Conservation (phyloP, 2,329 filamentous ascomycete genomes). For the Penicillium sp. region DNA sequence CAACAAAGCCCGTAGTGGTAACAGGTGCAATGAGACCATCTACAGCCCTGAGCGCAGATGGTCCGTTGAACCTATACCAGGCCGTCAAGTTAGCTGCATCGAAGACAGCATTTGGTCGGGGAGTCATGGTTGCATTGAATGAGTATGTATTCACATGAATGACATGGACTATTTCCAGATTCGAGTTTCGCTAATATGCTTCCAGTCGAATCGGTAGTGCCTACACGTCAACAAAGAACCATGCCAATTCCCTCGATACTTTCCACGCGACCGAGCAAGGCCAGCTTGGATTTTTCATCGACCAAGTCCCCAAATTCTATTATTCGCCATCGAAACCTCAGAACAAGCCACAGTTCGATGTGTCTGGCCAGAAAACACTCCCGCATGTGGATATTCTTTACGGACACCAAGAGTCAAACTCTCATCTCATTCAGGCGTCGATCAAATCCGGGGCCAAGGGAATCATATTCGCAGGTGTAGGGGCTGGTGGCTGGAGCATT, state of each 20-base stretch:
- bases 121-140: not conserved
- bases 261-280: constrained; percentile 3
- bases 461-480: constrained; percentile 1
- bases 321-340: not conserved
- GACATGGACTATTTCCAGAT: not conserved
- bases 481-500: not conserved
- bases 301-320: constrained; percentile 1
- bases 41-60: not conserved
- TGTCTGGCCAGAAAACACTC: not conserved
- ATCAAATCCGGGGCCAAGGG: not conserved
- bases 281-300: constrained; percentile 1
- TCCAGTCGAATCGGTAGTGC: constrained; percentile 2
- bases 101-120: not conserved
- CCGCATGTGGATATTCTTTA: constrained; percentile 2
- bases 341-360: not conserved
- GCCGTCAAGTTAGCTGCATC: not conserved
- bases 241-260: constrained; percentile 1
- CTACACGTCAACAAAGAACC: not conserved
- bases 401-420: not conserved
- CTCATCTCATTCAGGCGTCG: not conserved
- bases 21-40: constrained; percentile 1
- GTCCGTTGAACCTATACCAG: constrained; percentile 1
- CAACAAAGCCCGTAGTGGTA: not conserved
- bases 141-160: not conserved
- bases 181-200: not conserved